Evolutionary conservation across 495 filamentous ascomycete genomes (phyloP).

Genomic region (Lepraria neglecta): DNA sequence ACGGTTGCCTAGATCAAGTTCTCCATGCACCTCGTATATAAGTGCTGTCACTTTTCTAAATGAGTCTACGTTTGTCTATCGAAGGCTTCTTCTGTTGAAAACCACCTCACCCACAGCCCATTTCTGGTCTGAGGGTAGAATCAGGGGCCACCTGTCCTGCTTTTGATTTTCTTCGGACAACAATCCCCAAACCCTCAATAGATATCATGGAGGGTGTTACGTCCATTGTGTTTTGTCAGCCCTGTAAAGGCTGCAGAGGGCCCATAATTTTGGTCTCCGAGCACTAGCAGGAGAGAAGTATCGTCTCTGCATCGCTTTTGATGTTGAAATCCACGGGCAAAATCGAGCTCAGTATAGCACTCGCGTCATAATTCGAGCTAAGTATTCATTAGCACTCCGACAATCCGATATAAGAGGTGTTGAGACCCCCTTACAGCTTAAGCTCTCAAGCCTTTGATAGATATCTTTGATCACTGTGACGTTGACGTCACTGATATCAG

Average conservation of each 20-base stretch:
- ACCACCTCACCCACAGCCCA: no score
- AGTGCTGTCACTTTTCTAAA: neutral
- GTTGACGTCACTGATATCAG: constrained; percentile 86
- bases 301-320: neutral
- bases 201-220: neutral
- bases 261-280: neutral
- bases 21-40: neutral
- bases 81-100: no score
- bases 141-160: no score
- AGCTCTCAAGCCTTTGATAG: constrained; percentile 69
- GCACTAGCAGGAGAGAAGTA: neutral
- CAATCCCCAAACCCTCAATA: no score
- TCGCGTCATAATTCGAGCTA: constrained; percentile 79
- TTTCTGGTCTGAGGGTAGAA: no score
- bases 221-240: no score
- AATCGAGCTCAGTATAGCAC: constrained; percentile 64
- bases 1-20: neutral
- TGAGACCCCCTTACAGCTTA: constrained; percentile 59
- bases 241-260: no score
- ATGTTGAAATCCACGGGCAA: neutral
- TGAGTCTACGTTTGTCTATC: no score
- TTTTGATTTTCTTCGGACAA: no score
- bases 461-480: constrained; percentile 75
- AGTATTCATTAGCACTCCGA: constrained; percentile 16
- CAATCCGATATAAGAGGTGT: constrained; percentile 1